Evolutionary conservation across 371 early-diverging fungal genomes (phyloP), one percentile per base, ranked within the genome.

Genomic region (Mortierella sp.): DNA sequence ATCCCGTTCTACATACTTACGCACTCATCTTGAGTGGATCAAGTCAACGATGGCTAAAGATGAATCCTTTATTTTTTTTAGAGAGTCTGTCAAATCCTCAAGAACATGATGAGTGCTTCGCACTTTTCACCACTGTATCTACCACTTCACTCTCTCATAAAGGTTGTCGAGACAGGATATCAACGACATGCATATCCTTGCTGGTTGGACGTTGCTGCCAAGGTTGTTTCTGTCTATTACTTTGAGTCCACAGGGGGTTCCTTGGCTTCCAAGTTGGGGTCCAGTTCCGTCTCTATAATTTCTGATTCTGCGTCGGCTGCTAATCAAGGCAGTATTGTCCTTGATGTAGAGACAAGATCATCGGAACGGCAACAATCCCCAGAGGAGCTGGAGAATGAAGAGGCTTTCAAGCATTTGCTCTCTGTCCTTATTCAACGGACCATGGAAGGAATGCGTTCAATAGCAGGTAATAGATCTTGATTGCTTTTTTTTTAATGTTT

Each of bases 151-250:
- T 71, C 81, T 9, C 55, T 87, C 18, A 68, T 79, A 15, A 30
- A 52, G 1, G 50, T 88, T 16, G 68, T 86, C 16, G 81, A 84
- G 37, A 66, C 81, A 1, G 82, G 83, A 56, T 89, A 85, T 53
- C 75, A 59, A 29, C 67, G 66, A n/a, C 65, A 83, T 7, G 84
- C 83, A 5, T 84, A 81, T 61, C 69, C 87, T 6, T 88, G 82
- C 58, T 89, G 87, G 88, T 70, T 91, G 23, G 86, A 89, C 68
- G 87, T 86, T 2, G 83, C 86, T 1, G 75, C 86, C 12, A 79
- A 83, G 46, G 68, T 87, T 30, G 84, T 89, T 48, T 86, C 88
- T 0, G 90, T 88, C 0, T 89, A 89, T 62, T 90, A 90, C 16
- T 83, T 86, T 16, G 84, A 86, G 19, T 60, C 73, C 19, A 79